Conservation (phyloP, 192 early-diverging fungal species). For the Coemansia sp. region DNA sequence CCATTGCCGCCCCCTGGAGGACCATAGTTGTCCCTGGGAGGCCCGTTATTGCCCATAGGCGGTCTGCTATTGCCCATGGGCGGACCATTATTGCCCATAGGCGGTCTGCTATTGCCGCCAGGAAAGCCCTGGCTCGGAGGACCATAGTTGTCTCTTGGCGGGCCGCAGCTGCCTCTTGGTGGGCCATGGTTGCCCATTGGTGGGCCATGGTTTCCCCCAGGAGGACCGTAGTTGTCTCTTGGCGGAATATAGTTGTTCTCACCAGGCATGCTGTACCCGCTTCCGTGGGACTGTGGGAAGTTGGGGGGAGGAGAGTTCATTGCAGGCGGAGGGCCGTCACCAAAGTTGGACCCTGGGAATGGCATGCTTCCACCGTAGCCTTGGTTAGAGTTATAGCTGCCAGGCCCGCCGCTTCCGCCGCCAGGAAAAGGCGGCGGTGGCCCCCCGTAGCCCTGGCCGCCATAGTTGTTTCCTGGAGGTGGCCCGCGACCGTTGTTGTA, state of each 20-base stretch:
- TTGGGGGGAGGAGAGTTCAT: conserved; percentile 11
- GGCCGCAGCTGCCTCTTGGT: conserved; percentile 3
- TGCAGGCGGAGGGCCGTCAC: conserved; percentile 3
- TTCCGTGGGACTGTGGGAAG: conserved; percentile 1
- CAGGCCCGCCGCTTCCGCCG: conserved; percentile 1
- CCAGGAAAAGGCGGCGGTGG: conserved; percentile 5
- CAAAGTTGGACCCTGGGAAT: conserved; percentile 17
- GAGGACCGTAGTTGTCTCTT: neutral
- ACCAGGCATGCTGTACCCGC: conserved; percentile 7
- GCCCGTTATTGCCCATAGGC: conserved; percentile 6
- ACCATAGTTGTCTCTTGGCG: conserved; percentile 8
- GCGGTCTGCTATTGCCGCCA: conserved; percentile 10
- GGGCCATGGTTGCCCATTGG: conserved; percentile 5
- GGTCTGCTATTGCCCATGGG: conserved; percentile 2
- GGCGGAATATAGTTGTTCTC: conserved; percentile 16
- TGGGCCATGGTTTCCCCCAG: conserved; percentile 11
- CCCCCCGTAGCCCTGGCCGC: neutral
- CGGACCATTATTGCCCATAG: neutral
- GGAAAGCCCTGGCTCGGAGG: conserved; percentile 5
- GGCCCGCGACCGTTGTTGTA: conserved; percentile 1
- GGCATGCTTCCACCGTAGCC: conserved; percentile 4
- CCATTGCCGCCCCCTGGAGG: conserved; percentile 7
- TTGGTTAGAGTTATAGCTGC: neutral
- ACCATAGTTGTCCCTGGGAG: conserved; percentile 6
- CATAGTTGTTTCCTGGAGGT: neutral